Evolutionary conservation across 2,329 filamentous ascomycete genomes (phyloP).

Genomic region (Chalaropsis thielavioides): DNA sequence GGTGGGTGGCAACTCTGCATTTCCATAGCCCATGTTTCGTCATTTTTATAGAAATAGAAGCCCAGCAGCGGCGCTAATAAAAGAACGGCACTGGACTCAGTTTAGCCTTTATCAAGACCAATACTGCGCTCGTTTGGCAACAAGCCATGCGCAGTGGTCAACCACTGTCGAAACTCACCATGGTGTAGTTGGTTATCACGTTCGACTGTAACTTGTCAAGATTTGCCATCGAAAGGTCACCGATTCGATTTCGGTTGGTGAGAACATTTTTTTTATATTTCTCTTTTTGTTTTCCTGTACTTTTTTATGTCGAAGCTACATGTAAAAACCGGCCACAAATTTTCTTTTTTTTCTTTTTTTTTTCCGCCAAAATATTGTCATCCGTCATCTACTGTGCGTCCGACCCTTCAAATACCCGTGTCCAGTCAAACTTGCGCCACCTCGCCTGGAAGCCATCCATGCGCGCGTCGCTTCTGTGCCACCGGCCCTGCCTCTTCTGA

Average conservation of each 20-base stretch:
- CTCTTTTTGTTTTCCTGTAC: neutral
- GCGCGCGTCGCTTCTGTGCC: conserved; percentile 55
- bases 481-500: conserved; percentile 80
- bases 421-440: conserved; percentile 92
- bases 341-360: too few relatives aligned
- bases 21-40: too few relatives aligned
- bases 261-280: neutral
- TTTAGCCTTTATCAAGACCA: neutral
- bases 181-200: conserved; percentile 17
- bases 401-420: conserved; percentile 38
- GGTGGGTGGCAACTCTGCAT: too few relatives aligned
- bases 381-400: neutral
- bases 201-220: conserved; percentile 17
- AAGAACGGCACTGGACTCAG: neutral
- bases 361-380: neutral
- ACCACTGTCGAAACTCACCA: conserved; percentile 15
- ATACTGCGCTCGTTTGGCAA: neutral
- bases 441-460: conserved; percentile 65
- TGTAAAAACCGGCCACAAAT: neutral
- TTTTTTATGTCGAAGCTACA: neutral
- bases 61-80: neutral
- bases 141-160: conserved; percentile 14
- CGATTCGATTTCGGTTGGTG: conserved; percentile 13
- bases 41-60: neutral
- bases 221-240: conserved; percentile 17